Base-by-base conservation (phyloP, 306 rosid species). In the Albizia julibrissin region DNA sequence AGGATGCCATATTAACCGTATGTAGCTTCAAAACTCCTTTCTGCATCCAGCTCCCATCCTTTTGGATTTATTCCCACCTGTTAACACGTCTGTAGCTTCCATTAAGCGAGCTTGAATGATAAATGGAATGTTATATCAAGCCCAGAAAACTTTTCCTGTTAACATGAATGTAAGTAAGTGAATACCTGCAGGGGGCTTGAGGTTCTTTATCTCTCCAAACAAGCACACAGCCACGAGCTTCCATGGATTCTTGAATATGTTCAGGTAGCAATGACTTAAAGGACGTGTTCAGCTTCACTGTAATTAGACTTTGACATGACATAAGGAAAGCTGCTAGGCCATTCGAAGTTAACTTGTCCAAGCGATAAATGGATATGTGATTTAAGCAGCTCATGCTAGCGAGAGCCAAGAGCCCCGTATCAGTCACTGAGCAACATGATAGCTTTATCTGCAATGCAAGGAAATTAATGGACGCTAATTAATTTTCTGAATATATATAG, bases 341-440 rank as follows among this genome's bases (percentile, higher is more conserved):
- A 37, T 75, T 85, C 22, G 92, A 87, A 81, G 90, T 91, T 87
- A 91, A 81, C 52, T 89, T 91, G 27, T 85, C 83, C 79, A 89
- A 79, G 84, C 87, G 89, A 85, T 89, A 85, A 78, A 93, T 89
- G 72, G 92, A 86, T 79, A 89, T 75, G 79, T 85, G 61, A 70
- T 77, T 87, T 1, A 93, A 84, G 80, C 91, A 84, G 78, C 85
- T 88, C 62, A 84, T 89, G 76, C 84, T 79, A 5, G 94, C 86
- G 1, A 93, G 90, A 66, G 93, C 90, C 70, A 91, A 50, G 43
- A 93, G 93, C 42, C 95, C 95, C 12, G 67, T 75, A 52, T 93
- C 95, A 8, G 95, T 91, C 34, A 93, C 91, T 3, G 90, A 88
- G 84, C 93, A 86, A 61, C 80, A 76, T 72, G 97, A 93, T 71